Percentiles rank a stretch among this genome's conserved stretches.
Evolutionary conservation across 2,329 filamentous ascomycete genomes (phyloP).

Genomic region (Ophiostoma sp.): DNA sequence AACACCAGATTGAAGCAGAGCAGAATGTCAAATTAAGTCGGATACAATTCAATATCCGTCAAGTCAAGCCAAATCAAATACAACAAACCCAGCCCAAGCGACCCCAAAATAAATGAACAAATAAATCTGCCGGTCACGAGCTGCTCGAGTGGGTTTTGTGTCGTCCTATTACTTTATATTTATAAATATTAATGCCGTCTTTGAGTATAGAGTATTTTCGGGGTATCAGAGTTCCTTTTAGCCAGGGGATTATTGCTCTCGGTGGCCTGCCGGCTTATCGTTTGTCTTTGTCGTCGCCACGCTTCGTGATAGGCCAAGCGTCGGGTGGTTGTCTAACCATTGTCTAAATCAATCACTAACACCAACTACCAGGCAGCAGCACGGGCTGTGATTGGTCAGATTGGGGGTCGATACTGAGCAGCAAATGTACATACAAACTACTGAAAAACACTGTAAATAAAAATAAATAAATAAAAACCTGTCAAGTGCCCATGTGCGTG

Average conservation of each 20-base stretch:
- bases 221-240: no score
- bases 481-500: no score
- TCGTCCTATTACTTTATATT: slow-evolving; percentile 23
- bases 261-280: not conserved
- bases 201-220: not conserved
- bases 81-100: not conserved
- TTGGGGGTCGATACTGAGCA: not conserved
- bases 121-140: slow-evolving; percentile 21
- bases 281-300: slow-evolving; percentile 17
- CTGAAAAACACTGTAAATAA: not conserved
- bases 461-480: not conserved
- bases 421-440: no score
- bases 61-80: not conserved
- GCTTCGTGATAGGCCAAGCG: slow-evolving; percentile 27
- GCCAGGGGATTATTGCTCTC: no score
- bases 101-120: not conserved
- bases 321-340: slow-evolving; percentile 26
- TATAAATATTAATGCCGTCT: not conserved
- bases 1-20: no score
- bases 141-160: slow-evolving; percentile 24
- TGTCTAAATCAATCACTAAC: slow-evolving; percentile 27
- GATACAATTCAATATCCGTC: not conserved
- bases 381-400: not conserved
- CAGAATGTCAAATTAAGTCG: not conserved
- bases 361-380: not conserved